Conservation (phyloP, 1,284 basidiomycete genomes). For the Malassezia globosa region DNA sequence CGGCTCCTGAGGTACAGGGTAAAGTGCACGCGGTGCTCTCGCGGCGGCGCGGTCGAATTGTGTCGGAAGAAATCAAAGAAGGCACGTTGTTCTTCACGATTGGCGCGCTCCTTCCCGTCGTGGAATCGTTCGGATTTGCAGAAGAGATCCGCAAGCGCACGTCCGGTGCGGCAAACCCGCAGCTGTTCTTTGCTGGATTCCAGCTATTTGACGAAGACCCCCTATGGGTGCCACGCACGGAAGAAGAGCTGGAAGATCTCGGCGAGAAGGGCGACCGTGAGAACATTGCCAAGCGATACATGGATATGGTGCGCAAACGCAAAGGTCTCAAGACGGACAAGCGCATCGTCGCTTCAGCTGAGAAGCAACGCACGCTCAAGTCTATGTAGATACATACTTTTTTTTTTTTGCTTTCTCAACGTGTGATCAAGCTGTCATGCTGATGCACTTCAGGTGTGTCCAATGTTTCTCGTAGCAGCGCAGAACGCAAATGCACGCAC, state of each 20-base stretch:
- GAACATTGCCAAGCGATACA: slow-evolving; percentile 87
- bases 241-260: slow-evolving; percentile 92
- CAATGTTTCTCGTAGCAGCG: neutral
- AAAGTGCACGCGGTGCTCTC: slow-evolving; percentile 95
- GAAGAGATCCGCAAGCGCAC: slow-evolving; percentile 97
- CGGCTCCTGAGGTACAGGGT: slow-evolving; percentile 89
- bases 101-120: slow-evolving; percentile 78
- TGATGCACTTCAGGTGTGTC: neutral
- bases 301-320: slow-evolving; percentile 66
- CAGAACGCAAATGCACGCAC: neutral
- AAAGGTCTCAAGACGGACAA: slow-evolving; percentile 38
- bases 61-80: slow-evolving; percentile 97
- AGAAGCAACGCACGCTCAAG: slow-evolving; percentile 46
- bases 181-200: slow-evolving; percentile 82
- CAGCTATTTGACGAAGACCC: slow-evolving; percentile 57
- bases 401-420: no score
- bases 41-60: slow-evolving; percentile 75
- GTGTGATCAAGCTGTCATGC: no score
- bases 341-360: slow-evolving; percentile 40
- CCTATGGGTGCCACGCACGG: slow-evolving; percentile 97
- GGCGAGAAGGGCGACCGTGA: slow-evolving; percentile 88
- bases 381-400: slow-evolving; percentile 20
- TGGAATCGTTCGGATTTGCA: slow-evolving; percentile 94
- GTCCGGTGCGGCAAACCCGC: slow-evolving; percentile 89
- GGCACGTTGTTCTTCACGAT: slow-evolving; percentile 91